These are phyloP conservation scores for Fusarium luffae DNA, from an alignment of 2,329 filamentous ascomycete species.

Conservation along the genomic window DNA sequence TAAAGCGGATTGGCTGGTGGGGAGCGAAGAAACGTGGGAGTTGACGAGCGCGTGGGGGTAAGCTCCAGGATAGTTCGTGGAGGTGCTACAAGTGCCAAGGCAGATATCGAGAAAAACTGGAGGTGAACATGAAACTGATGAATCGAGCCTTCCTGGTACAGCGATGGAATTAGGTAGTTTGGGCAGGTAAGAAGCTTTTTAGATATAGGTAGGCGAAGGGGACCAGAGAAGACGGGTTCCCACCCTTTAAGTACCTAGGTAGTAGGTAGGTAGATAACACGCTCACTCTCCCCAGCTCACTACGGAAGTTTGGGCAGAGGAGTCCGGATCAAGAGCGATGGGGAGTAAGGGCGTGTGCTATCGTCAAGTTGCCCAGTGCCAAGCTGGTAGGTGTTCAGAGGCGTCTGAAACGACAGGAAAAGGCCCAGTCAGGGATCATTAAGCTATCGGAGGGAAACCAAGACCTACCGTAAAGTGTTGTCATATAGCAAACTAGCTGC, in stretches of 20 bases:
- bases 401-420: conserved; percentile 28
- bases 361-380: conserved; percentile 42
- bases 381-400: conserved; percentile 38
- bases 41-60: conserved; percentile 44
- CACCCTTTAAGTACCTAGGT: conserved; percentile 45
- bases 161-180: conserved; percentile 22
- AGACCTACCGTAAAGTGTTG: conserved; percentile 39
- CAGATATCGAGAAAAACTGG: conserved; percentile 20
- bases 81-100: conserved; percentile 38
- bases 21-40: conserved; percentile 43
- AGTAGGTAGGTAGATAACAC: conserved; percentile 28
- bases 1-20: conserved; percentile 46
- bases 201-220: conserved; percentile 20
- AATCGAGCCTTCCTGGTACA: conserved; percentile 27
- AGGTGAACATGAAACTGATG: conserved; percentile 26
- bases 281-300: conserved; percentile 25
- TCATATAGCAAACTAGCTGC: conserved; percentile 42
- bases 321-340: conserved; percentile 28
- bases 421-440: conserved; percentile 44
- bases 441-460: conserved; percentile 44
- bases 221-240: conserved; percentile 36
- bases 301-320: conserved; percentile 30
- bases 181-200: conserved; percentile 17
- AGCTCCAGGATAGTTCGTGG: conserved; percentile 41
- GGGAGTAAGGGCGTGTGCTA: conserved; percentile 40